A percentile compares a stretch with the other conserved stretches of the same genome.
Evolutionary conservation across 2,329 filamentous ascomycete species (phyloP).

Genomic region (Emydomyces testavorans): DNA sequence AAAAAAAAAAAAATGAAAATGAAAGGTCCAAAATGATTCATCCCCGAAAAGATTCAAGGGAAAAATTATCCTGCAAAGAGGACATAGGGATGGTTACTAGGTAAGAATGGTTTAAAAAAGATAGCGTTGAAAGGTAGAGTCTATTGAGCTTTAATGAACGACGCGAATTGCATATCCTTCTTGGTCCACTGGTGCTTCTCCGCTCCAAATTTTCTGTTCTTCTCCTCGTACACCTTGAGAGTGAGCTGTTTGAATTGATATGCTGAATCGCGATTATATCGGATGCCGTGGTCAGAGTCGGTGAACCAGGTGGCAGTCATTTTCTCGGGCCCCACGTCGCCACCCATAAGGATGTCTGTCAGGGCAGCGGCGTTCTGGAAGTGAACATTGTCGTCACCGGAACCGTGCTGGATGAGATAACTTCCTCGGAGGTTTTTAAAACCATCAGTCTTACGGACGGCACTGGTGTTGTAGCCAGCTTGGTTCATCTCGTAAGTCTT

Average conservation of each 20-base stretch:
- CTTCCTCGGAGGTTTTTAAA: constrained; percentile 53
- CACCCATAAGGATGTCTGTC: constrained; percentile 49
- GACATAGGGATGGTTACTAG: background rate
- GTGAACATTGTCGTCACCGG: constrained; percentile 61
- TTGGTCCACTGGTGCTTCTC: constrained; percentile 40
- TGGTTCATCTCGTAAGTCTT: constrained; percentile 48
- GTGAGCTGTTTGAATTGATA: constrained; percentile 55
- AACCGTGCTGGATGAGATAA: constrained; percentile 54
- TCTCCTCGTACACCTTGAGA: constrained; percentile 50
- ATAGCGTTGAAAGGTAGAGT: too few relatives aligned
- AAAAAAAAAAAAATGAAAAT: background rate
- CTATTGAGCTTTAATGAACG: background rate
- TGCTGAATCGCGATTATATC: constrained; percentile 43
- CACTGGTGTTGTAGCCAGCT: constrained; percentile 50
- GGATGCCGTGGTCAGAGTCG: constrained; percentile 52
- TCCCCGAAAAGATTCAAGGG: background rate
- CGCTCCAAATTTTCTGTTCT: constrained; percentile 34
- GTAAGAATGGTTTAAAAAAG: too few relatives aligned
- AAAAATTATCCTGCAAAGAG: background rate
- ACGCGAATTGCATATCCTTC: constrained; percentile 19
- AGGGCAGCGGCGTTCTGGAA: constrained; percentile 55
- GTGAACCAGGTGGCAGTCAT: constrained; percentile 55
- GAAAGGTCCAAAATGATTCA: background rate
- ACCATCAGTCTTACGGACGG: constrained; percentile 46
- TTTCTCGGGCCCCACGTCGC: constrained; percentile 48